Base-by-base conservation (phyloP, 1,139 yeast genomes). In the Suhomyces coccinellae region DNA sequence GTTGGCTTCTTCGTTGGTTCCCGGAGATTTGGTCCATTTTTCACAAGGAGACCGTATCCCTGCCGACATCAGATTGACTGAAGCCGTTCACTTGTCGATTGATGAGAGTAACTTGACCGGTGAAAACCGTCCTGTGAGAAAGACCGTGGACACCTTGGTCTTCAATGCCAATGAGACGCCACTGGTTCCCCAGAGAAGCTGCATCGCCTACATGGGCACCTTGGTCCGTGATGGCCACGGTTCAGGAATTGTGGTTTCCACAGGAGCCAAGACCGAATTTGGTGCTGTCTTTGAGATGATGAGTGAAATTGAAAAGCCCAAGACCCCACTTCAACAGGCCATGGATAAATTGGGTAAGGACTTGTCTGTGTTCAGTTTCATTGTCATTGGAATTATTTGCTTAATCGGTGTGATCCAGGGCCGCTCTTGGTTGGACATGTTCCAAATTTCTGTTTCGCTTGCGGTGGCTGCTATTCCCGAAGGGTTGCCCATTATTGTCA, bases 391-490 rank as follows among this genome's bases (percentile, higher is more conserved):
- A 37, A 63, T 87, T 22, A 93, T 93, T 59, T 90, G 96, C 58
- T 59, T 91, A 27, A 75, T 91, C 55, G 99, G 98, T 47, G 76
- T 93, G 17, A 46, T 87, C 41, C 96, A 91, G 69, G 98, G 98
- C 41, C 85, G 95, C 51, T 78, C 87, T 9, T 89, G 97, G 96
- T 75, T 93, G 49, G 98, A 91, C 52, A 93, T 93, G 97, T 91
- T 93, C 67, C 97, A 93, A 62, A 90, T 93, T 49, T 88, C 97
- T 2, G 98, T 93, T 10, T 89, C 97, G 3, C 75, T 93, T 52
- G 98, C 98, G 0, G 98, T 93, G 12, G 99, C 99, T 40, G 98
- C 98, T 2, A 91, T 93, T 54, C 99, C 99, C 4, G 99, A 93
- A 67, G 98, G 98, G 46, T 77, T 93, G 53, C 98, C 98, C 0